Evolutionary conservation across 768 basidiomycete species (phyloP).

Genomic region (Auricularia cornea): DNA sequence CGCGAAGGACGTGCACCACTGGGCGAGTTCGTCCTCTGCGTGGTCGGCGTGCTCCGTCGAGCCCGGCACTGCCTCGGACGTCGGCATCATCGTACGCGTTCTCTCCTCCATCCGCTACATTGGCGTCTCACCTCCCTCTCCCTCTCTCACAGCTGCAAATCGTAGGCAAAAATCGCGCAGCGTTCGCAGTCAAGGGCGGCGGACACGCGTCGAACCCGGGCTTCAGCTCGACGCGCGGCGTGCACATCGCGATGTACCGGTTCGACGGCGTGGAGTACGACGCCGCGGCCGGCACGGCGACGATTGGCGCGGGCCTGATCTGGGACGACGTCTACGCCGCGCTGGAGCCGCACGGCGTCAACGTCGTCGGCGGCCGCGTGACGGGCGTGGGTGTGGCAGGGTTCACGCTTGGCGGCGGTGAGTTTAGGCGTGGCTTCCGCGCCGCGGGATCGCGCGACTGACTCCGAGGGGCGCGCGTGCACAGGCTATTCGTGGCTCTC

Average conservation of each 20-base stretch:
- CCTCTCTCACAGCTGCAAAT: not conserved
- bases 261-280: constrained; percentile 30
- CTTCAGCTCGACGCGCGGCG: constrained; percentile 52
- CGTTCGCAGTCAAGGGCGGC: constrained; percentile 38
- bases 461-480: not conserved
- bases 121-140: not conserved
- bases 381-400: constrained; percentile 53
- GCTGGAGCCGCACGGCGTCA: constrained; percentile 40
- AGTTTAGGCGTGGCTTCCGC: constrained; percentile 22
- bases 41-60: constrained; percentile 46
- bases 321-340: constrained; percentile 62
- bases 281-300: constrained; percentile 6
- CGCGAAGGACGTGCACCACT: constrained; percentile 37
- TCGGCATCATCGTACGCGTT: constrained; percentile 32
- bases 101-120: not conserved
- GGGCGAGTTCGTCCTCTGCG: constrained; percentile 43
- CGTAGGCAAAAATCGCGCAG: not conserved
- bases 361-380: constrained; percentile 52
- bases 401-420: constrained; percentile 29
- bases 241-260: constrained; percentile 47
- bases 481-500: constrained; percentile 62
- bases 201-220: constrained; percentile 48
- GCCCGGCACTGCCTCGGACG: constrained; percentile 45
- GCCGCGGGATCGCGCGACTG: not conserved
- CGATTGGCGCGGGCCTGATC: constrained; percentile 34